These are phyloP conservation scores for Bromus sterilis DNA, from an alignment of 176 grass and related monocot genomes.

Conservation along the genomic window DNA sequence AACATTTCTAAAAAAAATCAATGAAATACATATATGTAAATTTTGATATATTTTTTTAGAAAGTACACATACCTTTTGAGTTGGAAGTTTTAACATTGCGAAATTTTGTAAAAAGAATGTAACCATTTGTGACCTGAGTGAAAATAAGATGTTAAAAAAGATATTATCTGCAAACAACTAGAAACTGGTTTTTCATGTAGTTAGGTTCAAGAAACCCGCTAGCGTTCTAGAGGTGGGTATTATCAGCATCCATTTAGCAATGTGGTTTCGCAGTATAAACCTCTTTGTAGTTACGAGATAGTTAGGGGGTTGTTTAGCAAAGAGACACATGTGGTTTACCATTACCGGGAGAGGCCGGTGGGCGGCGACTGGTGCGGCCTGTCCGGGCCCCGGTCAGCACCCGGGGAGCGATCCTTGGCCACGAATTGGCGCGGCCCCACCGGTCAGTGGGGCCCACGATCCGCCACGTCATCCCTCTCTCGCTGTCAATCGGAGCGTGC, in stretches of 20 bases:
- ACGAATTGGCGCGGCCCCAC: slow-evolving; percentile 1
- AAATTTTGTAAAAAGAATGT: too few relatives aligned
- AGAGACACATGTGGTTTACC: slow-evolving; percentile 1
- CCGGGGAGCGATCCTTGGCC: slow-evolving; percentile 14
- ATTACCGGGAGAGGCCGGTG: slow-evolving; percentile 27
- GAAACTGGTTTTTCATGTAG: too few relatives aligned
- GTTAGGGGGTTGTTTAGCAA: slow-evolving; percentile 19
- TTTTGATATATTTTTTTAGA: too few relatives aligned
- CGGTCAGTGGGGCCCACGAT: not conserved
- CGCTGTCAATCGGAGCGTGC: not conserved
- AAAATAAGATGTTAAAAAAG: too few relatives aligned
- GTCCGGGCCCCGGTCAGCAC: slow-evolving; percentile 27
- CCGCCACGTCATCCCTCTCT: slow-evolving; percentile 4
- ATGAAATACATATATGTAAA: too few relatives aligned
- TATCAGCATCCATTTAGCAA: not conserved
- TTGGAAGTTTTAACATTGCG: too few relatives aligned
- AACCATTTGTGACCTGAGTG: too few relatives aligned
- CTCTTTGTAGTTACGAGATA: not conserved
- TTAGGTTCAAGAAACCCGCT: too few relatives aligned
- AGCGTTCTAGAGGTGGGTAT: not conserved
- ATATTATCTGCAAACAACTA: too few relatives aligned
- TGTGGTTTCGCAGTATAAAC: not conserved
- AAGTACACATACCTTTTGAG: too few relatives aligned
- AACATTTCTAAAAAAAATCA: too few relatives aligned
- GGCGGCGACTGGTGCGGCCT: slow-evolving; percentile 3